These are phyloP conservation scores for Colletotrichum tanaceti DNA, from an alignment of 2,329 filamentous ascomycete genomes.

Conservation along the genomic window DNA sequence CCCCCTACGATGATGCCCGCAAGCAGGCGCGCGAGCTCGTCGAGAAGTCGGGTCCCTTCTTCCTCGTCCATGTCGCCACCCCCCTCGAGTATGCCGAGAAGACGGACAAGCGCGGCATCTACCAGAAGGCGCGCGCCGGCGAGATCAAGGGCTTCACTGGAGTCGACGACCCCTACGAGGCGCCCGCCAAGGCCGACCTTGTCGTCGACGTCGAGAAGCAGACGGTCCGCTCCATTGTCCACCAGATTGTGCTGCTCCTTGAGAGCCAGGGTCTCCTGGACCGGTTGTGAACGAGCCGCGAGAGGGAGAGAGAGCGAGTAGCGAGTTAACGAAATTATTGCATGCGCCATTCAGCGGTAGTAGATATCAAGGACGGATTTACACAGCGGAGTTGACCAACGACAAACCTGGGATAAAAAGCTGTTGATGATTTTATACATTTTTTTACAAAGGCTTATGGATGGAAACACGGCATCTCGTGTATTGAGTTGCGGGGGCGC, in stretches of 20 bases:
- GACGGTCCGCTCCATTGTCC: slow-evolving; percentile 90
- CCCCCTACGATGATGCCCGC: slow-evolving; percentile 86
- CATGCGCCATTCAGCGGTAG: slow-evolving; percentile 14
- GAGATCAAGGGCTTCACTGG: slow-evolving; percentile 99
- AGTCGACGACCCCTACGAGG: slow-evolving; percentile 96
- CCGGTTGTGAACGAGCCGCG: slow-evolving; percentile 58
- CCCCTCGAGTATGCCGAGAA: slow-evolving; percentile 92
- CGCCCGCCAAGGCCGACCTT: slow-evolving; percentile 82
- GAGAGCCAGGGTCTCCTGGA: slow-evolving; percentile 92
- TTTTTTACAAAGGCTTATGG: slow-evolving; percentile 3
- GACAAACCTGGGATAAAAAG: slow-evolving; percentile 15
- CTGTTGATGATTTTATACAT: background rate
- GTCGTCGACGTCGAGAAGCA: slow-evolving; percentile 87
- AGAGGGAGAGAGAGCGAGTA: background rate
- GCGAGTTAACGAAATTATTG: background rate
- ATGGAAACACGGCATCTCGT: slow-evolving; percentile 1
- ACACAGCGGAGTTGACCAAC: slow-evolving; percentile 11
- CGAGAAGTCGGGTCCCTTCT: slow-evolving; percentile 90
- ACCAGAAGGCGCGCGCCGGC: slow-evolving; percentile 82
- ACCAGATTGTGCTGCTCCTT: slow-evolving; percentile 94
- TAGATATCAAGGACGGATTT: slow-evolving; percentile 9
- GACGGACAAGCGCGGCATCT: slow-evolving; percentile 93
- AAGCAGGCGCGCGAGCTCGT: slow-evolving; percentile 84
- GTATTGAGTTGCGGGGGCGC: background rate
- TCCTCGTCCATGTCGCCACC: slow-evolving; percentile 94